Evolutionary conservation across 177 flowering plant genomes (phyloP).

Genomic region (Tripterygium wilfordii): DNA sequence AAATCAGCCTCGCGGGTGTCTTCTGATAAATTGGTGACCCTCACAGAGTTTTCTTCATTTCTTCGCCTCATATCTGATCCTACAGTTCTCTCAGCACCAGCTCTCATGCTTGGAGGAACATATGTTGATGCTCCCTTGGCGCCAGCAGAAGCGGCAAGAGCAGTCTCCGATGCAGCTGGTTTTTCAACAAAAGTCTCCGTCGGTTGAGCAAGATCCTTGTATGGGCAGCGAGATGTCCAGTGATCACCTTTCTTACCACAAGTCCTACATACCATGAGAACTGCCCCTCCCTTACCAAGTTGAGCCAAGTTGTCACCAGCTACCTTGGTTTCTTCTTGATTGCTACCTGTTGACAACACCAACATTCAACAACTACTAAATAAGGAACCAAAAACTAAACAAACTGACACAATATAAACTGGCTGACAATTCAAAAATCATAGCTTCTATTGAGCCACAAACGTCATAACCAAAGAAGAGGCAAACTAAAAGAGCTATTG

Average conservation of each 20-base stretch:
- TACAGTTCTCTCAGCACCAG: conserved; percentile 47
- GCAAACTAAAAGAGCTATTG: no score
- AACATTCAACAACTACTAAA: neutral
- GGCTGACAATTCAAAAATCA: no score
- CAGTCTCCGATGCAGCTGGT: conserved; percentile 40
- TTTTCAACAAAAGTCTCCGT: conserved; percentile 51
- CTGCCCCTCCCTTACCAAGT: conserved; percentile 59
- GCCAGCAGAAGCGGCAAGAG: conserved; percentile 28
- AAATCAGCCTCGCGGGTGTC: conserved; percentile 85
- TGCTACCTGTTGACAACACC: conserved; percentile 44
- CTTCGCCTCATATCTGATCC: conserved; percentile 79
- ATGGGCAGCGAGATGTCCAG: conserved; percentile 92
- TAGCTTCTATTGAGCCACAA: no score
- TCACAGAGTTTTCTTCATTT: conserved; percentile 87
- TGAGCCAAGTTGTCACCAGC: conserved; percentile 56
- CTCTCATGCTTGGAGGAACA: conserved; percentile 70
- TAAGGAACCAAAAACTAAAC: neutral
- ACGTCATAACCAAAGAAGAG: neutral
- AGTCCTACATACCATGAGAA: conserved; percentile 89
- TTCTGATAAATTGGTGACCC: conserved; percentile 89
- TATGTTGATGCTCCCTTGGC: conserved; percentile 51
- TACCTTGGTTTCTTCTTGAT: conserved; percentile 57
- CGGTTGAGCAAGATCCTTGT: conserved; percentile 70
- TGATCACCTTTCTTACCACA: conserved; percentile 96
- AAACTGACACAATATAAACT: no score